These are phyloP conservation scores for Penicillium sp. DNA, from an alignment of 2,329 filamentous ascomycete genomes.

Conservation along the genomic window DNA sequence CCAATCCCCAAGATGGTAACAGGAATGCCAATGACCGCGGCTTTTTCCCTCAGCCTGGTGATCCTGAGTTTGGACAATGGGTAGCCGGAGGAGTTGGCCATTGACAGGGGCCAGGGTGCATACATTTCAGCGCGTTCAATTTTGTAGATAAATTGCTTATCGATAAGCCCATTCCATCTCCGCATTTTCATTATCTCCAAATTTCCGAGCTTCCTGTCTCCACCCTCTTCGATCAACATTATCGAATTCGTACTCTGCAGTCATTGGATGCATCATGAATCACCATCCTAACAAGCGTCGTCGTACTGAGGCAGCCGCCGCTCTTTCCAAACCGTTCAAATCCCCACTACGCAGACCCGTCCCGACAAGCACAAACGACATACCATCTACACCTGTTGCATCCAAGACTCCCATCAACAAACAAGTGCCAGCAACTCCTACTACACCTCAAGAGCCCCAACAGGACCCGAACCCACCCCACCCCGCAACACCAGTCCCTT, in stretches of 20 bases:
- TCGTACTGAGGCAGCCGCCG: constrained; percentile 56
- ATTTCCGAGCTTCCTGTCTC: not conserved
- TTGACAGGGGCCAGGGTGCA: constrained; percentile 27
- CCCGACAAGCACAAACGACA: constrained; percentile 12
- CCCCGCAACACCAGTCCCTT: not conserved
- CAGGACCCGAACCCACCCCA: constrained; percentile 1
- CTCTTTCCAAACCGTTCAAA: constrained; percentile 67
- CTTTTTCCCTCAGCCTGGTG: constrained; percentile 62
- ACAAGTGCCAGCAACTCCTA: not conserved
- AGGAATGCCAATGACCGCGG: constrained; percentile 44
- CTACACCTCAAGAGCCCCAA: not conserved
- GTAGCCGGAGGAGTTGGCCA: constrained; percentile 61
- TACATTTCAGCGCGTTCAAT: constrained; percentile 7
- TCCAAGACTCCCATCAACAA: not conserved
- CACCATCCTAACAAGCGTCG: constrained; percentile 56
- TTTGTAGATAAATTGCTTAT: constrained; percentile 21
- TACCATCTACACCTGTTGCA: constrained; percentile 7
- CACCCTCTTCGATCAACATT: not conserved
- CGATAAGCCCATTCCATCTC: constrained; percentile 14
- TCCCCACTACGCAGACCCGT: constrained; percentile 58
- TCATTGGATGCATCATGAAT: constrained; percentile 13
- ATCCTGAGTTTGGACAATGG: constrained; percentile 67
- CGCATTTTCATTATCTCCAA: constrained; percentile 1
- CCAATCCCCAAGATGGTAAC: constrained; percentile 7
- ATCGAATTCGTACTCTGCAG: not conserved